Conservation (phyloP, 352 stramenopile species). For the Phytopythium delawarense region DNA sequence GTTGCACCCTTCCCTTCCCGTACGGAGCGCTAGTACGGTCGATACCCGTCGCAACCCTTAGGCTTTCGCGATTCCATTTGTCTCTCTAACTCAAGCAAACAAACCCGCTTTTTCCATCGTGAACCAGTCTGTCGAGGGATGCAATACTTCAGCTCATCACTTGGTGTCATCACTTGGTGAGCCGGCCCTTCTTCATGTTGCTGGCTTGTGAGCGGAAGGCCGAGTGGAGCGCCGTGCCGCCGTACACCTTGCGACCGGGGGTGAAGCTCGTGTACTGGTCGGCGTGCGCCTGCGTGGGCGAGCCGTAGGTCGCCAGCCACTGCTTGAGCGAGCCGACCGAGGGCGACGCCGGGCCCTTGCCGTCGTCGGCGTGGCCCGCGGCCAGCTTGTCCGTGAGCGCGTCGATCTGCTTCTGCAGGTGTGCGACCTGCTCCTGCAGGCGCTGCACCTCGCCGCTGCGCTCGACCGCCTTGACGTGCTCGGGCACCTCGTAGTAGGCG, state of each 20-base stretch:
- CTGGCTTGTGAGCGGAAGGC: constrained; percentile 56
- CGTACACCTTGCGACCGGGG: constrained; percentile 67
- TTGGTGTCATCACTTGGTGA: constrained; percentile 43
- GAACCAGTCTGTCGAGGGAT: not conserved
- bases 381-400: constrained; percentile 56
- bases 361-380: constrained; percentile 4
- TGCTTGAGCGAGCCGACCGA: constrained; percentile 63
- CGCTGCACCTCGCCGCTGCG: constrained; percentile 54
- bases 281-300: constrained; percentile 39
- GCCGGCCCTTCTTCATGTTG: constrained; percentile 70
- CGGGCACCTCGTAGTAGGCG: constrained; percentile 60
- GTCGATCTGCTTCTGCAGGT: constrained; percentile 72
- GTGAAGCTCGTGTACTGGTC: constrained; percentile 66
- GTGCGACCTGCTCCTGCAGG: constrained; percentile 50
- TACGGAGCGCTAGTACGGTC: constrained; percentile 8
- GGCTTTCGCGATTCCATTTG: constrained; percentile 6
- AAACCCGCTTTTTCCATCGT: constrained; percentile 5
- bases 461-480: constrained; percentile 48
- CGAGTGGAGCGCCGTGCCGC: constrained; percentile 71
- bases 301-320: constrained; percentile 67
- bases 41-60: not conserved
- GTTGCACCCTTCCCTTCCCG: not conserved
- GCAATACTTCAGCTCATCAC: too few relatives aligned
- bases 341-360: constrained; percentile 11
- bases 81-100: constrained; percentile 7